Percentiles rank a stretch among this genome's conserved stretches.
These are phyloP conservation scores for Podaxis sp. DNA, from an alignment of 768 basidiomycete genomes.

Conservation along the genomic window DNA sequence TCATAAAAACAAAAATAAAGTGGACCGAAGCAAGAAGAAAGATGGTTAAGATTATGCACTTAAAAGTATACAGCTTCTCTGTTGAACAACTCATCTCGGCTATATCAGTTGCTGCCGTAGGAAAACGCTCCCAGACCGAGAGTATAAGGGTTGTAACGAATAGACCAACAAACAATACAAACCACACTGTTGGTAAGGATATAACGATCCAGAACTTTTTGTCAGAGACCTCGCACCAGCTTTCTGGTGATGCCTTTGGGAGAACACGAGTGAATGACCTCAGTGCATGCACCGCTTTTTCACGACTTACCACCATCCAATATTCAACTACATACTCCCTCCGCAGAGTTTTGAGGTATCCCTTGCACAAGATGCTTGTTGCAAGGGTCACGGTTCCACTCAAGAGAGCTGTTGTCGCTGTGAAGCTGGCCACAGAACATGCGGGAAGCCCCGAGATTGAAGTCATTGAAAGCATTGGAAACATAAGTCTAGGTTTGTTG, in stretches of 20 bases:
- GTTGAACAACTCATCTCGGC: not conserved
- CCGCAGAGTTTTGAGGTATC: not conserved
- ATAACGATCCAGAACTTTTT: slow-evolving; percentile 2
- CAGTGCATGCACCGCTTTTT: too few relatives aligned
- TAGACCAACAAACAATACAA: not conserved
- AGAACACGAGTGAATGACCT: not conserved
- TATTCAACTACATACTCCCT: not conserved
- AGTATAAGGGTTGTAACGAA: not conserved
- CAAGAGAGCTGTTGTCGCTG: not conserved
- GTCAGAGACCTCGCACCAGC: not conserved
- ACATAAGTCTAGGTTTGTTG: too few relatives aligned
- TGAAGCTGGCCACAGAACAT: not conserved
- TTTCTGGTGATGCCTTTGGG: not conserved
- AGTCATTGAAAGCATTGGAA: not conserved
- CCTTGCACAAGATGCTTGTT: not conserved
- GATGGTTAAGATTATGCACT: not conserved
- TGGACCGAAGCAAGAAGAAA: not conserved
- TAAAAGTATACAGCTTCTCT: not conserved
- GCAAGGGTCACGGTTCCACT: not conserved
- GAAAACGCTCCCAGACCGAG: not conserved
- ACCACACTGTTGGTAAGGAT: not conserved
- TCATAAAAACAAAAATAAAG: not conserved
- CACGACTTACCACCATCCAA: not conserved
- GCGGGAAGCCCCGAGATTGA: not conserved
- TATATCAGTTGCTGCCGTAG: not conserved